phyloP scores from a whole-genome alignment of 2,329 filamentous ascomycete genomes.

The Helminthosporium solani region DNA sequence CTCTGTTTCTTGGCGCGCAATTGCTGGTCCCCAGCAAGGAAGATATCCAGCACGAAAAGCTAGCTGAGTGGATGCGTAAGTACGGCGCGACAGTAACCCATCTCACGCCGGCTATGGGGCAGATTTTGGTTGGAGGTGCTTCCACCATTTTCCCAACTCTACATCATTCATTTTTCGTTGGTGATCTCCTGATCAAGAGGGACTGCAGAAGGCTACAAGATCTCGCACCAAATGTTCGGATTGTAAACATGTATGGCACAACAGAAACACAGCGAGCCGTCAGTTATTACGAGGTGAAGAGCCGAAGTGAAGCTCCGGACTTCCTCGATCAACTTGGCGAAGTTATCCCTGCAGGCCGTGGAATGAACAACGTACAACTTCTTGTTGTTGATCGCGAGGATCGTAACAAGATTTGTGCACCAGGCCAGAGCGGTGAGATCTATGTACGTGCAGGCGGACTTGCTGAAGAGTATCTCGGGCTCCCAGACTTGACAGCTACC shows the following conservation, averaged over 20 bases:
- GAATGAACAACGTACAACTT: constrained; percentile 87
- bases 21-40: constrained; percentile 77
- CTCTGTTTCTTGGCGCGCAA: constrained; percentile 80
- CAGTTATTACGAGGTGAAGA: constrained; percentile 78
- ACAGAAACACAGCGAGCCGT: constrained; percentile 83
- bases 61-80: constrained; percentile 85
- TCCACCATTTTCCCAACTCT: constrained; percentile 74
- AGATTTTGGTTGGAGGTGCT: constrained; percentile 86
- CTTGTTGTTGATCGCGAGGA: constrained; percentile 75
- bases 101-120: constrained; percentile 93
- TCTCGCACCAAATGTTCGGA: constrained; percentile 71
- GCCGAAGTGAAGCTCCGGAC: constrained; percentile 61
- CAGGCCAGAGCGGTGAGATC: constrained; percentile 83
- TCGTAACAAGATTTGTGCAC: constrained; percentile 67
- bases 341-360: constrained; percentile 77
- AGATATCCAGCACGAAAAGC: constrained; percentile 79
- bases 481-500: constrained; percentile 60
- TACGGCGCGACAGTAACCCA: constrained; percentile 78
- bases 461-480: constrained; percentile 74
- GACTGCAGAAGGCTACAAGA: constrained; percentile 77
- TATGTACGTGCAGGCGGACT: constrained; percentile 80
- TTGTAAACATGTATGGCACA: constrained; percentile 86
- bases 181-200: constrained; percentile 81
- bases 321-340: constrained; percentile 68
- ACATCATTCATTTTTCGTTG: constrained; percentile 84